A percentile compares a stretch with the other conserved stretches of the same genome.
Evolutionary conservation across 331 rosid species (phyloP).

Genomic region (Malus hybrid): DNA sequence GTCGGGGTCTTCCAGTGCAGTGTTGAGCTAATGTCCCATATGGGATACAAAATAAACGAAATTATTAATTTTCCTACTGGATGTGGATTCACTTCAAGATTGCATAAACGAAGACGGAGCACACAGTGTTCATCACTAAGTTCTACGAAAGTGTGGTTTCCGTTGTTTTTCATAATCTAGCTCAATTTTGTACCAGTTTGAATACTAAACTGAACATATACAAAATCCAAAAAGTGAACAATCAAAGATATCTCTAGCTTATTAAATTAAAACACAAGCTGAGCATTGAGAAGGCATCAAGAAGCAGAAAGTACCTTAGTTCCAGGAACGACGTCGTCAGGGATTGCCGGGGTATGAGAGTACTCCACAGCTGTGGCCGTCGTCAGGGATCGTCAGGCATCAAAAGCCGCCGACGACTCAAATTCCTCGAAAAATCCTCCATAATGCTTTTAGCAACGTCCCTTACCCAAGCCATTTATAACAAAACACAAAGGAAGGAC

Average conservation of each 20-base stretch:
- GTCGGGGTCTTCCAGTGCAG: background rate
- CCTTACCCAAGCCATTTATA: conserved; percentile 60
- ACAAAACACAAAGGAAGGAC: background rate
- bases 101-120: background rate
- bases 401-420: conserved; percentile 50
- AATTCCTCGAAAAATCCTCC: conserved; percentile 35
- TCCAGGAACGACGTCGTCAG: conserved; percentile 68
- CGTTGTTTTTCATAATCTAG: background rate
- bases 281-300: background rate
- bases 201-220: background rate
- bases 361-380: conserved; percentile 35
- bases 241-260: background rate
- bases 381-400: conserved; percentile 70
- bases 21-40: background rate
- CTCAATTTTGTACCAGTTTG: background rate
- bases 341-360: conserved; percentile 41
- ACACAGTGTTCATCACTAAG: background rate
- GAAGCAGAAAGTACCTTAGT: conserved; percentile 48
- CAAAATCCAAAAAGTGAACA: background rate
- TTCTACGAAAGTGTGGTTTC: background rate
- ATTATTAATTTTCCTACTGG: background rate
- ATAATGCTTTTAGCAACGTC: conserved; percentile 56
- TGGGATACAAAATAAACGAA: background rate
- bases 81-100: background rate
- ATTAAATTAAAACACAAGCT: background rate